Evolutionary conservation across 2,329 filamentous ascomycete genomes (phyloP), one percentile per base, ranked within the genome.

Genomic region (Aaosphaeria pasadenensis): DNA sequence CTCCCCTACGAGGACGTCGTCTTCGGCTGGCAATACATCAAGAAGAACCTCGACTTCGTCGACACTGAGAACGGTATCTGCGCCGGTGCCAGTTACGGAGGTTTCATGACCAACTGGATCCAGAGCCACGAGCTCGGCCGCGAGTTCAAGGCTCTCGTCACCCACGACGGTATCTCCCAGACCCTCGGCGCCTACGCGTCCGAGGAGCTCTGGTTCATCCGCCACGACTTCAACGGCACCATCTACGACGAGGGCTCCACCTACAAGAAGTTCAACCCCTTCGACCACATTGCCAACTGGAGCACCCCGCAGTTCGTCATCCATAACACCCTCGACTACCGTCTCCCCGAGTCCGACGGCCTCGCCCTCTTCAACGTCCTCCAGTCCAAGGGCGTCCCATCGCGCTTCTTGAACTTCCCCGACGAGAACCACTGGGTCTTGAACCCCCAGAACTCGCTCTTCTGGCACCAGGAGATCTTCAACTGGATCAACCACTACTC

Each of bases 241-340:
- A 56, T 65, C 46, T 68, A 60, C 59, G 53, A 60, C 5, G 58
- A 66, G 40, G 45, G 55, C 30, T 70, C 76, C 44, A 70, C 74
- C 9, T 85, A 82, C 75, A 69, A 73, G 38, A 66, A 74, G 48
- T 85, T 78, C 76, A 82, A 85, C 59, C 83, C 83, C 0, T 73
- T 76, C 35, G 72, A 75, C 29, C 76, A 80, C 59, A 75, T 81
- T 1, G 72, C 78, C 36, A 80, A 92, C 62, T 96, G 89, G 89
- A 77, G 81, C 2, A 96, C 91, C 1, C 94, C 94, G 0, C 86
- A 94, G 71, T 79, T 99, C 55, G 84, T 95, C 52, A 88, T 97
- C 47, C 92, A 97, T 72, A 94, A 87, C 68, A 89, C 92, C 54
- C 80, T 92, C 13, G 92, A 97, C 71, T 97, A 95, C 69, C 83